Base-by-base conservation (phyloP, 768 basidiomycete species). In the Tylopilus sp. region DNA sequence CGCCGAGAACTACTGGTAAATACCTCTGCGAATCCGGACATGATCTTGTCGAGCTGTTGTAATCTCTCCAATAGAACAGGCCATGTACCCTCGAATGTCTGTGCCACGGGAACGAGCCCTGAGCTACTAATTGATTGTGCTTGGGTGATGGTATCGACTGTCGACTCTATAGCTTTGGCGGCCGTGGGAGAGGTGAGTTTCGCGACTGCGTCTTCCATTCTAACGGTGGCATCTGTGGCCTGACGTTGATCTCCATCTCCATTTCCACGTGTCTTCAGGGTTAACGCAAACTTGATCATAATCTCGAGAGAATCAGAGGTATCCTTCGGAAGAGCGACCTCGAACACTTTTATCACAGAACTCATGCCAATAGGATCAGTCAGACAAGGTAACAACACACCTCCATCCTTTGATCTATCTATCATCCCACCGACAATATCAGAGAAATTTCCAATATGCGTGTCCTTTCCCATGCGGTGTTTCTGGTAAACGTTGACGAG, bases 51-150 rank as follows among this genome's bases (percentile, higher is more conserved):
- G 4, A 54, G 33, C 16, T 45, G 43, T 7, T 29, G 24, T 8
- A 54, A 25, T 37, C 33, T 44, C 9, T 43, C 5, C 9, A 54
- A 28, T 14, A 50, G 7, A 28, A 43, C 14, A 13, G 10, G 19
- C 48, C 53, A 54, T 12, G 44, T 45, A 17, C 4, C 45, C 30
- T 40, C 48, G 7, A 54, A 22, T n/a, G 37, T 40, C 22, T 50
- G 36, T 2, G 11, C 25, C 6, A 12, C 8, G 6, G 22, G 1
- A 0, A 34, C 11, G 9, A 41, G 6, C 3, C 16, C 45, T 4
- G 48, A 19, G 1, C 16, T 21, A n/a, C n/a, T n/a, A n/a, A n/a
- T n/a, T n/a, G n/a, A n/a, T n/a, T n/a, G n/a, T n/a, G n/a, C n/a
- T n/a, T n/a, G n/a, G n/a, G n/a, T n/a, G n/a, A n/a, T n/a, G 3